Evolutionary conservation across 1,284 basidiomycete genomes (phyloP).

Genomic region (Heterobasidion annosum): DNA sequence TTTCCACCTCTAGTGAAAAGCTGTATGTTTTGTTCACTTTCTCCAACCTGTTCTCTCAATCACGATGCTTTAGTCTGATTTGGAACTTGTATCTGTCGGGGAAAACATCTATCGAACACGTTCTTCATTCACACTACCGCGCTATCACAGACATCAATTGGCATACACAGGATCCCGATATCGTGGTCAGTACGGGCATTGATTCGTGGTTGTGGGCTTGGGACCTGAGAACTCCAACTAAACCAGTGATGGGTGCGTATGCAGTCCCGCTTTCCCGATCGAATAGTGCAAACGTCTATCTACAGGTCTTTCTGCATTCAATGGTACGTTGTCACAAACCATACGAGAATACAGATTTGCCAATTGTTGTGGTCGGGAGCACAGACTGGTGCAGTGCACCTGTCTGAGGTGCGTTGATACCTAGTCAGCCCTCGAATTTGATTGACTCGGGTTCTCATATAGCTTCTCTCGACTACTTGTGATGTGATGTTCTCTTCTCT

Average conservation of each 20-base stretch:
- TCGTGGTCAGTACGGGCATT: constrained; percentile 69
- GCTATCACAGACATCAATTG: constrained; percentile 97
- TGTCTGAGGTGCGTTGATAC: too few relatives aligned
- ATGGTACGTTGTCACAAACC: constrained; percentile 31
- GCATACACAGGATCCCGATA: constrained; percentile 78
- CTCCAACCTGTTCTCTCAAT: neutral
- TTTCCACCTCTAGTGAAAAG: constrained; percentile 93
- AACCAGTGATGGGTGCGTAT: constrained; percentile 55
- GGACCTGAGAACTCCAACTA: constrained; percentile 62
- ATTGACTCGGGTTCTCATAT: too few relatives aligned
- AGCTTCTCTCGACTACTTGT: too few relatives aligned
- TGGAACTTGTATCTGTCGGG: constrained; percentile 83
- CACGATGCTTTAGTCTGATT: constrained; percentile 48
- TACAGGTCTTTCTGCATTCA: constrained; percentile 65
- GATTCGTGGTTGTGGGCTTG: constrained; percentile 84
- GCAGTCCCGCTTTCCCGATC: neutral
- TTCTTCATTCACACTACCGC: constrained; percentile 81
- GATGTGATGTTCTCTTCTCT: too few relatives aligned
- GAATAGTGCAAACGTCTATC: neutral
- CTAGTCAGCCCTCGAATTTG: too few relatives aligned
- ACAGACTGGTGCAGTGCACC: too few relatives aligned
- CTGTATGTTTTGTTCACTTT: constrained; percentile 36
- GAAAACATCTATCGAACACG: constrained; percentile 70
- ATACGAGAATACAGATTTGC: too few relatives aligned
- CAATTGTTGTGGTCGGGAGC: too few relatives aligned